Evolutionary conservation across 768 basidiomycete genomes (phyloP), one percentile per base, ranked within the genome.

Genomic region (Tylopilus subfusipes): DNA sequence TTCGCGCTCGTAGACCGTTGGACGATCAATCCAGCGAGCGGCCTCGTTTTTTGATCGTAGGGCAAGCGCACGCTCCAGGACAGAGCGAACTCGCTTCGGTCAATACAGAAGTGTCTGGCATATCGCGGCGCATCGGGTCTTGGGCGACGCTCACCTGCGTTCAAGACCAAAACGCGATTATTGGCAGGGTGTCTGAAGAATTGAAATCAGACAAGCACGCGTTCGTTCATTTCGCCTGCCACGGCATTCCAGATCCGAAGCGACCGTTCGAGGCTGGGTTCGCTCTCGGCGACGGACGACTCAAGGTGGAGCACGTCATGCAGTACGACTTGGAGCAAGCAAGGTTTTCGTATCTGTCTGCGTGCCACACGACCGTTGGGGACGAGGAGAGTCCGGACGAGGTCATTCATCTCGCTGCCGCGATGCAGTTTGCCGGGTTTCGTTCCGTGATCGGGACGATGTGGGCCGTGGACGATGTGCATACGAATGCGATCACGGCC

Each of bases 171-270:
- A 11, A 46, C 16, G 44, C 44, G 5, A 29, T 5, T 1, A n/a
- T 53, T 0, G 9, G 16, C 38, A 47, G 18, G 4, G 40, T 48
- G 11, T 8, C 13, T 16, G 29, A 48, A 18, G 53, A 40, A 25
- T 14, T 34, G 4, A 16, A 34, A 14, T 34, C 14, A 6, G 33
- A 34, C 33, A 2, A 27, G 19, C 25, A 27, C 33, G 47, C 25
- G 21, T 48, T 48, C 19, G 27, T 54, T 33, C 46, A 42, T 29
- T 55, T 67, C 16, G 63, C 63, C 3, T 68, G 65, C 21, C 67
- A 67, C 30, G 67, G 60, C 1, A 33, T 46, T 16, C 60, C 54
- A 10, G 31, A 58, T 18, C 22, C 2, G 8, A 29, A 16, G 22
- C 48, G 42, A 5, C 47, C 30, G 10, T 42, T 50, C 19, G 46